phyloP scores from a whole-genome alignment of 495 filamentous ascomycete species.

The Aspergillus haitiensis region DNA sequence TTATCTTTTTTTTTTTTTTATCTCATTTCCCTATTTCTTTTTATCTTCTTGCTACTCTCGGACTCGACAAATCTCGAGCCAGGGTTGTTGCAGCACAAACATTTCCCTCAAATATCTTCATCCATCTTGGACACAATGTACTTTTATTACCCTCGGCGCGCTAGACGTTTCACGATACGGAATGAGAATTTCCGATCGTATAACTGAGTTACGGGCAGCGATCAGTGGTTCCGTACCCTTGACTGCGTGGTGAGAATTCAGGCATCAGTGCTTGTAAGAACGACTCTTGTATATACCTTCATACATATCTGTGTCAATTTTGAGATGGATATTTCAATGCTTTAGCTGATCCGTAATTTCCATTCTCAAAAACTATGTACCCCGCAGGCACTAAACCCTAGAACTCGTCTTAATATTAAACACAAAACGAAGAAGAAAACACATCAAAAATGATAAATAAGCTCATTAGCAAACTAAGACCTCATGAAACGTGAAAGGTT shows the following conservation, averaged over 20 bases:
- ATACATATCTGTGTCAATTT: constrained; percentile 19
- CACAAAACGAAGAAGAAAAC: too few relatives aligned
- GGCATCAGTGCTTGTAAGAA: constrained; percentile 24
- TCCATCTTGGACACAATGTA: constrained; percentile 13
- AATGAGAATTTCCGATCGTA: constrained; percentile 3
- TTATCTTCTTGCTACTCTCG: constrained; percentile 9
- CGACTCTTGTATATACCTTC: constrained; percentile 30
- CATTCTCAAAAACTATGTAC: too few relatives aligned
- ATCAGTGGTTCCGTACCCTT: constrained; percentile 14
- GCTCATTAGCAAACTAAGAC: too few relatives aligned
- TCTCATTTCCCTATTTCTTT: constrained; percentile 16
- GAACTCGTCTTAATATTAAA: too few relatives aligned
- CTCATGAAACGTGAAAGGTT: too few relatives aligned
- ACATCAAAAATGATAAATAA: too few relatives aligned
- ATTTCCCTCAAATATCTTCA: not conserved
- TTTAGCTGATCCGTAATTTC: not conserved
- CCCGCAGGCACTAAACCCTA: too few relatives aligned
- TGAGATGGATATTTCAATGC: constrained; percentile 23
- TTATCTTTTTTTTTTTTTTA: constrained; percentile 22
- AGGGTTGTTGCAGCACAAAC: not conserved
- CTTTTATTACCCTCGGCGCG: constrained; percentile 12
- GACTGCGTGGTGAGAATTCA: constrained; percentile 17
- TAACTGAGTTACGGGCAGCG: not conserved
- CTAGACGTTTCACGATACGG: constrained; percentile 10
- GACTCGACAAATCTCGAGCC: not conserved